Base-by-base conservation (phyloP, 2,329 filamentous ascomycete species). In the Zymoseptoria ardabiliae region DNA sequence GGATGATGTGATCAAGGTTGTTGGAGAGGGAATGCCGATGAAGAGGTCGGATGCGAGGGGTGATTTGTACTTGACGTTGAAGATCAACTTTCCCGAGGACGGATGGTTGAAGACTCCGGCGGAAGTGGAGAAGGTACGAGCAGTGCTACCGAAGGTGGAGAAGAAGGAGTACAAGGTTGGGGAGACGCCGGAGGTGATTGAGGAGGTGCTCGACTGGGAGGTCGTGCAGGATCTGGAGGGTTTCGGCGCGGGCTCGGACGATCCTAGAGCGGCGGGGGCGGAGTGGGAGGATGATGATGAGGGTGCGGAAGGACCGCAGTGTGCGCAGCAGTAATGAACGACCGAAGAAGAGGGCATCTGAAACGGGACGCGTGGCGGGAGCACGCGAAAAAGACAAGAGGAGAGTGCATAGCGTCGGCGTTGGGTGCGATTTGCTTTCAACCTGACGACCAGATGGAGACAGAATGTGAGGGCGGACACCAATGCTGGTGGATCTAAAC, bases 1-100 rank as follows among this genome's bases (percentile, higher is more conserved):
- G 0, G 88, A 86, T 23, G 90, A 99, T 71, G 84, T 93, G 7
- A 81, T 99, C 68, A 96, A 91, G 78, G 79, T 99, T 1, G 75
- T 81, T 2, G 91, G 91, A 23, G 94, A 99, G 77, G 94, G 94
- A 61, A 99, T 99, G 94, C 94, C 94, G 1, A 75, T 87, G 67
- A 97, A 97, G 81, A 86, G 87, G 59, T 90, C 87, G 63, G 94
- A 99, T 48, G 71, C 78, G 4, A 91, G 85, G 72, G 94, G 94
- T 50, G 91, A 97, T 70, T 78, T 99, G 19, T 99, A 93, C 75
- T 80, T 99, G 50, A 78, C 89, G 45, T 87, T 97, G 64, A 87
- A 94, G 68, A 83, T 99, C 63, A 83, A 90, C 57, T 97, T 97
- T 78, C 94, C 94, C 2, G 85, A 92, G 67, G 86, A 93, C 68